These are phyloP conservation scores for Xylaria curta DNA, from an alignment of 495 filamentous ascomycete genomes.

Conservation along the genomic window DNA sequence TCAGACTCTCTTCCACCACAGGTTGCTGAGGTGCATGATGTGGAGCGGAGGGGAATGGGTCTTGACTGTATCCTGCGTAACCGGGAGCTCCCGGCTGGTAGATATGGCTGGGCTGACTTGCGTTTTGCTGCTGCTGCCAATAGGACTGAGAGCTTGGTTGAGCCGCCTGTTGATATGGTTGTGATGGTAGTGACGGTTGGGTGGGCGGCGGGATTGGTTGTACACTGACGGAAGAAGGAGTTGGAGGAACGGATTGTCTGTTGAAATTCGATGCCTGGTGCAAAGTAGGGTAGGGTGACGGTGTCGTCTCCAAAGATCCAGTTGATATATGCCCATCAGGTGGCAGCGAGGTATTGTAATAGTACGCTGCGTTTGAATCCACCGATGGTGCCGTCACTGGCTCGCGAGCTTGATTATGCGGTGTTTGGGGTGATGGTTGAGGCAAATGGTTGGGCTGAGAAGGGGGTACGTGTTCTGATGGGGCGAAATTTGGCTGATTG, in stretches of 20 bases:
- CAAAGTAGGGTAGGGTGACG: constrained; percentile 54
- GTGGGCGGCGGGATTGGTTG: constrained; percentile 47
- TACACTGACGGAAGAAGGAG: constrained; percentile 45
- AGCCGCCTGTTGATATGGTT: constrained; percentile 39
- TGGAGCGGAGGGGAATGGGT: constrained; percentile 69
- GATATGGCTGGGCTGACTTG: constrained; percentile 48
- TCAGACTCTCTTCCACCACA: constrained; percentile 86
- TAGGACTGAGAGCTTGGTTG: constrained; percentile 52
- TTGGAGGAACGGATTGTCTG: constrained; percentile 49
- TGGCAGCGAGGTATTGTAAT: constrained; percentile 51
- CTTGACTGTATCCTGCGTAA: constrained; percentile 65
- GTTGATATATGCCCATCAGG: constrained; percentile 43
- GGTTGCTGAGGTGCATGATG: constrained; percentile 66
- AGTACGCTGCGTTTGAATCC: constrained; percentile 57
- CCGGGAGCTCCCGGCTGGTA: constrained; percentile 52
- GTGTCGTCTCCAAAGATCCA: constrained; percentile 42
- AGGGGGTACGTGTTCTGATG: constrained; percentile 34
- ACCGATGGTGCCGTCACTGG: constrained; percentile 42
- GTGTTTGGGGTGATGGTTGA: constrained; percentile 43
- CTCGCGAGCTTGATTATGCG: constrained; percentile 39
- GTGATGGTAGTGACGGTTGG: constrained; percentile 32
- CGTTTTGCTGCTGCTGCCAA: constrained; percentile 35
- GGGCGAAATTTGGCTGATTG: constrained; percentile 44
- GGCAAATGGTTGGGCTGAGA: constrained; percentile 40
- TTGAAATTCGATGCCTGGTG: constrained; percentile 51